phyloP scores from a whole-genome alignment of 176 grass and related monocot genomes.

The Thinopyrum elongatum region DNA sequence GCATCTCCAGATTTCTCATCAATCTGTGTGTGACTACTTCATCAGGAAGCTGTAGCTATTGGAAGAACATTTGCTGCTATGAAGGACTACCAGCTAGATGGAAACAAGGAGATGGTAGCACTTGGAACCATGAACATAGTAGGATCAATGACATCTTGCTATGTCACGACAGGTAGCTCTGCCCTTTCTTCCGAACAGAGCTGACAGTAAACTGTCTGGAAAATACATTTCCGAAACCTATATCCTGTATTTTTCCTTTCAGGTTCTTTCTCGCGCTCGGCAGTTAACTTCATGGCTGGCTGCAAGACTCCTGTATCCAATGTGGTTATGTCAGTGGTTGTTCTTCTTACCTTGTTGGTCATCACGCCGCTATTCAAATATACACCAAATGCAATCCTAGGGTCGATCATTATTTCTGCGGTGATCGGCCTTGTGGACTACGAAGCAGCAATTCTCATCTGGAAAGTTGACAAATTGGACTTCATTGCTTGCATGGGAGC shows the following conservation, averaged over 20 bases:
- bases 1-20: neutral
- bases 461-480: conserved; percentile 97
- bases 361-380: conserved; percentile 98
- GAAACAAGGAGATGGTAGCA: conserved; percentile 99
- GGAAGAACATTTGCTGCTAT: conserved; percentile 97
- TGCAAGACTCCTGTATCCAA: conserved; percentile 82
- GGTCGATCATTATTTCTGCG: conserved; percentile 85
- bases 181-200: neutral
- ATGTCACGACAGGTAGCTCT: conserved; percentile 73
- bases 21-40: conserved; percentile 4
- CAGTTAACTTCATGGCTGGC: conserved; percentile 96
- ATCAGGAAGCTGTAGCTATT: conserved; percentile 90
- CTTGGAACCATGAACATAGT: conserved; percentile 92
- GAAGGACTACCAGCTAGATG: conserved; percentile 90
- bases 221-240: conserved; percentile 13
- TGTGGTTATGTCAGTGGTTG: conserved; percentile 82
- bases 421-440: conserved; percentile 79
- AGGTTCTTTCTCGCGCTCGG: conserved; percentile 97
- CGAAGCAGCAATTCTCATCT: conserved; percentile 82
- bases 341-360: conserved; percentile 80
- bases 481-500: conserved; percentile 97
- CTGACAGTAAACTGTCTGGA: neutral
- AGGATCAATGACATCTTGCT: conserved; percentile 96
- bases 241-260: conserved; percentile 14
- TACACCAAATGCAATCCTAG: conserved; percentile 84